A percentile compares a stretch with the other conserved stretches of the same genome.
Evolutionary conservation across 345 rosid genomes (phyloP).

Genomic region (Moricandia moricandioides): DNA sequence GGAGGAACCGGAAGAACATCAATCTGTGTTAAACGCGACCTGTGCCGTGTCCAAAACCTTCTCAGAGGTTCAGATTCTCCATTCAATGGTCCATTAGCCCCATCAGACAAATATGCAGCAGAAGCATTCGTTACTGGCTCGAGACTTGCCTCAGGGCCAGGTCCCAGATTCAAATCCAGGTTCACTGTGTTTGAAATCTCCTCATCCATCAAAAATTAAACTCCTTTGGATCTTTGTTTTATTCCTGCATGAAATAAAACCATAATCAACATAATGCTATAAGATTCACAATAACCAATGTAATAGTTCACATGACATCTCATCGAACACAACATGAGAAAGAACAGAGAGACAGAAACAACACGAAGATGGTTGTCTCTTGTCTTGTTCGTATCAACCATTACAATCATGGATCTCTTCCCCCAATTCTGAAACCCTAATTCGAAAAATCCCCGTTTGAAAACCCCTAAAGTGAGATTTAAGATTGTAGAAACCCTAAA

Average conservation of each 20-base stretch:
- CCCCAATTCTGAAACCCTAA: not conserved
- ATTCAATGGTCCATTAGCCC: slow-evolving; percentile 38
- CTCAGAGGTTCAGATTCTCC: slow-evolving; percentile 42
- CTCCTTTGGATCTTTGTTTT: not conserved
- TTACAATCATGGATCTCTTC: not conserved
- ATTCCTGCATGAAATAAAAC: slow-evolving; percentile 17
- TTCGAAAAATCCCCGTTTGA: not conserved
- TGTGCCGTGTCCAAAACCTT: slow-evolving; percentile 38
- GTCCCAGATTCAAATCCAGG: slow-evolving; percentile 89
- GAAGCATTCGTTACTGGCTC: slow-evolving; percentile 30
- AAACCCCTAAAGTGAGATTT: not conserved
- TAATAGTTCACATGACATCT: not conserved
- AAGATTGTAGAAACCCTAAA: not conserved
- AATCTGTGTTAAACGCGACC: slow-evolving; percentile 51
- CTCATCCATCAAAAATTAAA: slow-evolving; percentile 50
- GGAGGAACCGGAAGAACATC: slow-evolving; percentile 36
- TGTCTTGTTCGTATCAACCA: not conserved
- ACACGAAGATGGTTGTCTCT: not conserved
- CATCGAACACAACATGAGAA: not conserved
- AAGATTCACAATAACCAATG: not conserved
- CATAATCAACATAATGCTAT: not conserved
- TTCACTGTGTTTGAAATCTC: slow-evolving; percentile 69
- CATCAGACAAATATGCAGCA: slow-evolving; percentile 21
- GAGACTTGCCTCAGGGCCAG: slow-evolving; percentile 52
- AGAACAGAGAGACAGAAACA: not conserved